Base-by-base conservation (phyloP, 1,139 yeast genomes). In the Candida frijolesensis region DNA sequence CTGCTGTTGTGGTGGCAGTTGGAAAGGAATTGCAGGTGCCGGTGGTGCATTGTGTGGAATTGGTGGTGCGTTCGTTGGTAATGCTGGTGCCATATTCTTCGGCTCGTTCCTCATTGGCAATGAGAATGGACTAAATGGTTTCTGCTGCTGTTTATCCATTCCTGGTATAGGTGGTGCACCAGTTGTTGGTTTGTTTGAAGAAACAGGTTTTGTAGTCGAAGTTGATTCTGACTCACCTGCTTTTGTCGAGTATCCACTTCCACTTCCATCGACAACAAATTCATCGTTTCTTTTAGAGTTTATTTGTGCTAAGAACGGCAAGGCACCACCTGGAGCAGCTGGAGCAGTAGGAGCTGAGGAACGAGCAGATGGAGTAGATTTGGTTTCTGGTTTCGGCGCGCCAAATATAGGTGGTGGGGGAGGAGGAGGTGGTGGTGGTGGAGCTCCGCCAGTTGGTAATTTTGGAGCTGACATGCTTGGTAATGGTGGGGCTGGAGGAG, bases 301-400 rank as follows among this genome's bases (percentile, higher is more conserved):
- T 48, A 76, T 75, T 53, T 75, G 70, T 2, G 75, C 74, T 33
- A 75, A 67, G 54, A 75, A 75, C 2, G 80, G 79, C 22, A 76
- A 60, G 0, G 70, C 73, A 1, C 72, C 71, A 1, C 65, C 66
- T 15, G 60, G 42, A 15, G 62, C 51, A 10, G 47, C 38, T 14
- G 57, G 51, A 22, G 58, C 32, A 27, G 62, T 51, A 10, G 59
- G 37, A 4, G 73, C 58, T 18, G 63, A 30, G 3, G 60, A 19
- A 12, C 40, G 44, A 11, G 37, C 44, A 11, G 47, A n/a, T 32
- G 54, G 22, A 5, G 44, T 5, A 11, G 54, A 34, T 15, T 38
- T 29, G 22, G 30, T 41, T 10, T 48, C 35, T 12, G 57, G 29
- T 1, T 53, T 39, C n/a, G 58, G 46, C 6, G 55, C 42, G 8